Evolutionary conservation across 345 rosid genomes (phyloP).

Genomic region (Gossypium stocksii): DNA sequence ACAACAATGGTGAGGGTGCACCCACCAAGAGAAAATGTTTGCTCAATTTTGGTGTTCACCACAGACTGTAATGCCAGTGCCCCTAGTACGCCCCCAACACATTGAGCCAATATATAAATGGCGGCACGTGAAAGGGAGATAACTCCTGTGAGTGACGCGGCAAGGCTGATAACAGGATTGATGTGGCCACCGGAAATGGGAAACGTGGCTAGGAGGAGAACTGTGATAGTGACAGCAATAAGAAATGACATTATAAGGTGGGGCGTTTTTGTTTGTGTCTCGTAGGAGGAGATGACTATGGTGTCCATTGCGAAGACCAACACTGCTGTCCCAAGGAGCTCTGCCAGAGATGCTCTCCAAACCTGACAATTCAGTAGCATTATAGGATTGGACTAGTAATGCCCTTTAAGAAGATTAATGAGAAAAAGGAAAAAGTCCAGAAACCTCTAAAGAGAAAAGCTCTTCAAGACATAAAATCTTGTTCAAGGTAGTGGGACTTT

Average conservation of each 20-base stretch:
- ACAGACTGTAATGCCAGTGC: slow-evolving; percentile 29
- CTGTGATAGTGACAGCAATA: slow-evolving; percentile 27
- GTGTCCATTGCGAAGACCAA: slow-evolving; percentile 40
- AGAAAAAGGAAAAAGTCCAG: not conserved
- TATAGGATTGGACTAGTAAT: not conserved
- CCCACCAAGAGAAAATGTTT: slow-evolving; percentile 37
- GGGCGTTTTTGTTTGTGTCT: slow-evolving; percentile 22
- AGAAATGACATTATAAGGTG: slow-evolving; percentile 37
- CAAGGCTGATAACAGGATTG: slow-evolving; percentile 41
- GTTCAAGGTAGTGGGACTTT: not conserved
- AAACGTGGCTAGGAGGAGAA: slow-evolving; percentile 35
- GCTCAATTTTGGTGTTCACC: slow-evolving; percentile 23
- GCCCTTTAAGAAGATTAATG: too few species aligned
- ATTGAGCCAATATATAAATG: slow-evolving; percentile 45
- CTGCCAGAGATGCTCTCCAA: slow-evolving; percentile 49
- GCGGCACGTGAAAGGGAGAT: slow-evolving; percentile 32
- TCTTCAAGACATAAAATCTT: not conserved
- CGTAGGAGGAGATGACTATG: slow-evolving; percentile 31
- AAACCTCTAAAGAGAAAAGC: slow-evolving; percentile 10
- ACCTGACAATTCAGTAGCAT: slow-evolving; percentile 27
- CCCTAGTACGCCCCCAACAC: slow-evolving; percentile 35
- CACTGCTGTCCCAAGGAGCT: slow-evolving; percentile 44
- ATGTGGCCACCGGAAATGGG: slow-evolving; percentile 52
- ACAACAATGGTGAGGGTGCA: slow-evolving; percentile 32
- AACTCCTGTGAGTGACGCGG: slow-evolving; percentile 34